Conservation (phyloP, 1,139 yeast species). For the Yamadazyma buinensis region DNA sequence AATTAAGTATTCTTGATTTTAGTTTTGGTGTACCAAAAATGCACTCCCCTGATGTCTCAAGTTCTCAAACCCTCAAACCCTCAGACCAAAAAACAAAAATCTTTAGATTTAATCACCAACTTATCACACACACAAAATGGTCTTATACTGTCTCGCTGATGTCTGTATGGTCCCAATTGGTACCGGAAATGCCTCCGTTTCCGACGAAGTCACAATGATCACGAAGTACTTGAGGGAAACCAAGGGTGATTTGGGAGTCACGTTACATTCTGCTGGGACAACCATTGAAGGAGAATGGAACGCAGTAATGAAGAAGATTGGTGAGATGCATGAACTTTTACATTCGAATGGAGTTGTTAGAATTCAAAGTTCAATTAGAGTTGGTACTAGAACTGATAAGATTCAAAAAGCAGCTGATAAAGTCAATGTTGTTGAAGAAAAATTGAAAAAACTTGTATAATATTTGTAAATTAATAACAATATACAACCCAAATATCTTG, state of each 20-base stretch:
- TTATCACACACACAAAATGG: no score
- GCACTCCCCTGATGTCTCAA: no score
- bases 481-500: no score
- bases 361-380: conserved; percentile 80
- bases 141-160: conserved; percentile 78
- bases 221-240: conserved; percentile 61
- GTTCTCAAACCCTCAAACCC: no score
- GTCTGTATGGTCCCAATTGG: conserved; percentile 87
- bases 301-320: conserved; percentile 74
- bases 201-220: conserved; percentile 70
- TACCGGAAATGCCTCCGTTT: conserved; percentile 70
- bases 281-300: conserved; percentile 93
- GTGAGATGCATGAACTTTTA: conserved; percentile 69
- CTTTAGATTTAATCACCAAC: not conserved
- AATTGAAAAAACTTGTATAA: conserved; percentile 27
- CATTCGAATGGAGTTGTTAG: conserved; percentile 69
- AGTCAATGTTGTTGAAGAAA: conserved; percentile 54
- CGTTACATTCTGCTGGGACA: conserved; percentile 86
- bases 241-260: conserved; percentile 48
- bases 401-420: conserved; percentile 64
- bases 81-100: not conserved
- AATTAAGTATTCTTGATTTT: no score
- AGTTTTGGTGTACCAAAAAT: no score
- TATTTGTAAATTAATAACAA: not conserved
- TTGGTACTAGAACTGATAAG: conserved; percentile 78